Conservation (phyloP, 2,329 filamentous ascomycete species). For the Mycosphaerella arachidis region DNA sequence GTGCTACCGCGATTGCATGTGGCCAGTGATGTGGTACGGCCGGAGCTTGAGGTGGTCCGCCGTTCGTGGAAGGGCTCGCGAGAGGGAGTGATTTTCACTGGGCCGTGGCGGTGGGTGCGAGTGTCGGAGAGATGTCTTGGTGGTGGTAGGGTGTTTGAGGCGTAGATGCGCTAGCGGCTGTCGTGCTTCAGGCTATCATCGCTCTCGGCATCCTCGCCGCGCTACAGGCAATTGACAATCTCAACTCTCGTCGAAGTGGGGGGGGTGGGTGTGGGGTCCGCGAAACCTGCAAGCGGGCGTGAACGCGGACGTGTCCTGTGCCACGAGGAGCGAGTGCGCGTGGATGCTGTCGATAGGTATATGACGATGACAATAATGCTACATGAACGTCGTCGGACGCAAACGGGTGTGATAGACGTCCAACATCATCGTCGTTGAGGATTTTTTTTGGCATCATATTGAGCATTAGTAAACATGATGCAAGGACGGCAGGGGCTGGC, state of each 20-base stretch:
- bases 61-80: not conserved
- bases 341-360: too few relatives aligned
- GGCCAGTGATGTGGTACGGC: not conserved
- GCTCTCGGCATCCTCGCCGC: not conserved
- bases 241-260: not conserved
- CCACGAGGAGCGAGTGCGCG: not conserved
- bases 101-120: not conserved
- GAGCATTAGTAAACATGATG: not conserved
- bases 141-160: not conserved
- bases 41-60: not conserved
- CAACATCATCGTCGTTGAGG: too few relatives aligned
- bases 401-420: too few relatives aligned
- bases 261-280: not conserved
- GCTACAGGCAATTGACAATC: not conserved
- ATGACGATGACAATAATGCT: too few relatives aligned
- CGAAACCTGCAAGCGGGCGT: not conserved
- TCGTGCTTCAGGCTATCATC: not conserved
- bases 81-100: not conserved
- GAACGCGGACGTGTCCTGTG: not conserved
- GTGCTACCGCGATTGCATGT: slow-evolving; percentile 4
- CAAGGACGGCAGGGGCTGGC: too few relatives aligned
- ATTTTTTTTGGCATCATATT: not conserved
- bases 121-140: not conserved
- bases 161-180: not conserved
- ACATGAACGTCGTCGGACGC: too few relatives aligned